Conservation (phyloP, 2,329 filamentous ascomycete genomes). For the Rosellinia necatrix region DNA sequence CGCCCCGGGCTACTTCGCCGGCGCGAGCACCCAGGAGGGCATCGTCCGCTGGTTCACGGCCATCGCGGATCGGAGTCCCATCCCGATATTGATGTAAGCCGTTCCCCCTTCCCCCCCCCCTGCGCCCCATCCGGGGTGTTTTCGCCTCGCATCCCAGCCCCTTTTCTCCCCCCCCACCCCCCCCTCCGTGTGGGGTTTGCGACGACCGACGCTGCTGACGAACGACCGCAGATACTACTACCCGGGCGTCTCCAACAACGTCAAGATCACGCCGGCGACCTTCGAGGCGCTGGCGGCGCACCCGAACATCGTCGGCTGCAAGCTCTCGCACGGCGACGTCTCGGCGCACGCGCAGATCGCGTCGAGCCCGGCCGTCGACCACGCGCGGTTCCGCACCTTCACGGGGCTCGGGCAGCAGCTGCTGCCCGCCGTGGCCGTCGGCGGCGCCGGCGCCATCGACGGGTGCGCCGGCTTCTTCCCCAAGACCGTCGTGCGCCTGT, state of each 20-base stretch:
- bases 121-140: neutral
- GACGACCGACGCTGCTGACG: neutral
- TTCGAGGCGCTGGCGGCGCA: slow-evolving; percentile 62
- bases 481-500: slow-evolving; percentile 62
- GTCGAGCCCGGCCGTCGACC: slow-evolving; percentile 62
- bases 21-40: slow-evolving; percentile 57
- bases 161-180: neutral
- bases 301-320: slow-evolving; percentile 70
- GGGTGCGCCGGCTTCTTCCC: slow-evolving; percentile 60
- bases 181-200: neutral
- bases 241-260: slow-evolving; percentile 69
- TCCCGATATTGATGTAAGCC: slow-evolving; percentile 63
- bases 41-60: slow-evolving; percentile 62
- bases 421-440: slow-evolving; percentile 50
- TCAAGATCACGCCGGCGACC: slow-evolving; percentile 62
- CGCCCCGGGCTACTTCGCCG: slow-evolving; percentile 64
- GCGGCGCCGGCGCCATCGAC: slow-evolving; percentile 44
- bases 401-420: slow-evolving; percentile 70
- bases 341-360: slow-evolving; percentile 67
- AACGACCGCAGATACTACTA: slow-evolving; percentile 66
- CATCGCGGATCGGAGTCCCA: slow-evolving; percentile 60
- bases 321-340: slow-evolving; percentile 70
- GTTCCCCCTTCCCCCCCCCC: neutral
- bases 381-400: slow-evolving; percentile 62
- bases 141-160: neutral